phyloP scores from a whole-genome alignment of 2,329 filamentous ascomycete species.

The Nemania diffusa region DNA sequence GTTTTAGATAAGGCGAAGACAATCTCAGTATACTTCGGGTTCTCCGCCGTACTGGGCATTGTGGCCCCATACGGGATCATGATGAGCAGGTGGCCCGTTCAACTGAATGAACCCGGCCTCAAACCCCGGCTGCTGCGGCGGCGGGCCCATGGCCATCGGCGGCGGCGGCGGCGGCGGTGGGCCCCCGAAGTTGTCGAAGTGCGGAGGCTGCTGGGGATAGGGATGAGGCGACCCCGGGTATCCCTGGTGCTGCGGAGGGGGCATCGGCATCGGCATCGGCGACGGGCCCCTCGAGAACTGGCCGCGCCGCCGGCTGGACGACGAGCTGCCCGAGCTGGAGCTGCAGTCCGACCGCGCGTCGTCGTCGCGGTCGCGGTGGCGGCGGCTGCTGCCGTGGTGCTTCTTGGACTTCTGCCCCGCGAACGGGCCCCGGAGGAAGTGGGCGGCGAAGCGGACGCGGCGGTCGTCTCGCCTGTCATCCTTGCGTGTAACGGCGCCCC shows the following conservation, averaged over 20 bases:
- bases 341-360: conserved; percentile 33
- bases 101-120: conserved; percentile 47
- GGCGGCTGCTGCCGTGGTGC: conserved; percentile 29
- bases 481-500: conserved; percentile 46
- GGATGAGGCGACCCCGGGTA: conserved; percentile 19
- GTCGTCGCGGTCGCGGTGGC: conserved; percentile 31
- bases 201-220: conserved; percentile 20
- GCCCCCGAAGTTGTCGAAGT: conserved; percentile 33
- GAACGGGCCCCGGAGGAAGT: conserved; percentile 48
- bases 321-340: conserved; percentile 29
- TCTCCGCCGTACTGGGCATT: conserved; percentile 18
- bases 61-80: conserved; percentile 35
- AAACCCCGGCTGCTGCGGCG: conserved; percentile 40
- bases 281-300: conserved; percentile 21
- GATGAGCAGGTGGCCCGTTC: conserved; percentile 27
- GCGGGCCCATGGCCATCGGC: conserved; percentile 22
- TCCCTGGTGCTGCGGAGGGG: conserved; percentile 9
- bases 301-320: conserved; percentile 27
- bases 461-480: conserved; percentile 41
- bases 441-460: conserved; percentile 43
- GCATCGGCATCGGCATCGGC: conserved; percentile 17
- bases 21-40: conserved; percentile 27
- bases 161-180: conserved; percentile 36
- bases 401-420: conserved; percentile 42
- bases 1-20: background rate